phyloP scores from a whole-genome alignment of 495 filamentous ascomycete species.

The Pyrenula aspistea region DNA sequence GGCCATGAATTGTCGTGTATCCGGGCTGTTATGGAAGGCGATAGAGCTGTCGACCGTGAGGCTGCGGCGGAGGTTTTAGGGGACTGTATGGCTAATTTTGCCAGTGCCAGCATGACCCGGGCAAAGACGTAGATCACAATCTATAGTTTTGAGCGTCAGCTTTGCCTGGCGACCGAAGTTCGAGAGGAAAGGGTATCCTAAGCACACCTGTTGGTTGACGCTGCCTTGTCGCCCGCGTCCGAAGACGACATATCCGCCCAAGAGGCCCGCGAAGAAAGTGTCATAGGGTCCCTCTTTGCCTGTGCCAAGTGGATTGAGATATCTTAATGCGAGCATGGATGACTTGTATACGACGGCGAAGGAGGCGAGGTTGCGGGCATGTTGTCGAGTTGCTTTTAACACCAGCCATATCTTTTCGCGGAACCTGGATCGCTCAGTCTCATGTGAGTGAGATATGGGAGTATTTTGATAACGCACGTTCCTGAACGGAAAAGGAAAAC shows the following conservation, averaged over 20 bases:
- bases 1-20: constrained; percentile 72
- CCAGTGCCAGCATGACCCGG: constrained; percentile 71
- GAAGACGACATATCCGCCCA: constrained; percentile 91
- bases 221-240: constrained; percentile 65
- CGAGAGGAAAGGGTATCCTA: background rate
- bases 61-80: constrained; percentile 31
- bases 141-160: no score
- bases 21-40: constrained; percentile 27
- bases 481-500: constrained; percentile 88
- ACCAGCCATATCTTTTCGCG: constrained; percentile 69
- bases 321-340: constrained; percentile 57
- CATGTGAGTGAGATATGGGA: constrained; percentile 3
- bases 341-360: constrained; percentile 87
- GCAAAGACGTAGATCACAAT: constrained; percentile 98
- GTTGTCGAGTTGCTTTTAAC: constrained; percentile 73
- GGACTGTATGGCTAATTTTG: constrained; percentile 68
- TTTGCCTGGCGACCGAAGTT: no score
- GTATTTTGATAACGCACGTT: constrained; percentile 40
- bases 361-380: constrained; percentile 81
- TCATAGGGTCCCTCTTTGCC: constrained; percentile 61
- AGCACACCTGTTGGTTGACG: constrained; percentile 72
- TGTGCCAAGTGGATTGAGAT: constrained; percentile 44
- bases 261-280: constrained; percentile 76
- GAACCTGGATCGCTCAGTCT: constrained; percentile 32
- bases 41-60: constrained; percentile 9